Conservation (phyloP, 208 protist species). For the Trypanosoma boissoni region DNA sequence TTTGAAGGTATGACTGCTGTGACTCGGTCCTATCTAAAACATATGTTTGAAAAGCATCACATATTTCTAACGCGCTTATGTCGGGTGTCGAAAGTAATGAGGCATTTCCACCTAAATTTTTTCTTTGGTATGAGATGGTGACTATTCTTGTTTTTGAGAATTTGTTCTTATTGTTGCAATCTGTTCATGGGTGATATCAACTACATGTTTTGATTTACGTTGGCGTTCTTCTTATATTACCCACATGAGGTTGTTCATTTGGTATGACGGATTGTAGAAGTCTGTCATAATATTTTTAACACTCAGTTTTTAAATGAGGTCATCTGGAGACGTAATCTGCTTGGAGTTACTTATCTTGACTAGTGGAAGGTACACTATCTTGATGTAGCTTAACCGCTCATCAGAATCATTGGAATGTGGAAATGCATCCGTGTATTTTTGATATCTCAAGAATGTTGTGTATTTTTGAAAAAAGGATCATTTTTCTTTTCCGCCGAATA, state of each 20-base stretch:
- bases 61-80: slow-evolving; percentile 16
- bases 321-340: slow-evolving; percentile 7
- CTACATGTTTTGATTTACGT: slow-evolving; percentile 12
- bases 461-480: slow-evolving; percentile 45
- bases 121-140: slow-evolving; percentile 14
- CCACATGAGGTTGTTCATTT: slow-evolving; percentile 7
- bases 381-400: slow-evolving; percentile 81
- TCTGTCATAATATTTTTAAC: slow-evolving; percentile 12
- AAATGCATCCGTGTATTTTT: slow-evolving; percentile 69
- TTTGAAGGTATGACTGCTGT: slow-evolving; percentile 6
- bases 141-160: slow-evolving; percentile 18
- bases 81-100: slow-evolving; percentile 14
- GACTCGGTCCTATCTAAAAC: slow-evolving; percentile 1
- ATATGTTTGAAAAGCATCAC: slow-evolving; percentile 1
- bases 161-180: slow-evolving; percentile 10
- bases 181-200: slow-evolving; percentile 18
- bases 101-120: slow-evolving; percentile 13
- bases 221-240: slow-evolving; percentile 8
- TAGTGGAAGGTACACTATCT: too few relatives aligned
- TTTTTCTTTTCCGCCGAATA: too few relatives aligned
- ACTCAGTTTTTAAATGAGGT: slow-evolving; percentile 12
- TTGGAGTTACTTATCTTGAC: too few relatives aligned
- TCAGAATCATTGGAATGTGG: slow-evolving; percentile 79
- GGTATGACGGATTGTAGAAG: slow-evolving; percentile 4
- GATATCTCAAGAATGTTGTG: slow-evolving; percentile 66